These are phyloP conservation scores for Lolium perenne DNA, from an alignment of 176 grass and related monocot species.

Conservation along the genomic window DNA sequence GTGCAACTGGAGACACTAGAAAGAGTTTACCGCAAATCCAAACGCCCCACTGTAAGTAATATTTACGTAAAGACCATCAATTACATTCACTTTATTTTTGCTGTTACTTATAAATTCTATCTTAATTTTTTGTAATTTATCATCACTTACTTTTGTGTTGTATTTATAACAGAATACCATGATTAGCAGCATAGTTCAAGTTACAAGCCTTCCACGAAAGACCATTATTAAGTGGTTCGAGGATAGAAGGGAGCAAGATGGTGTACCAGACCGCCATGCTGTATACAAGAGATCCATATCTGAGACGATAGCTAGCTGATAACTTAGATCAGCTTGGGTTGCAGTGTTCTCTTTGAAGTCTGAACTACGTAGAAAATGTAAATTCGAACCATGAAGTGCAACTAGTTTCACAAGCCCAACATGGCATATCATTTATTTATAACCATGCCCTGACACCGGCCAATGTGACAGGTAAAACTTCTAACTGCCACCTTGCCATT, in stretches of 20 bases:
- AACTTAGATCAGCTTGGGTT: constrained; percentile 39
- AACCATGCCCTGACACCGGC: constrained; percentile 25
- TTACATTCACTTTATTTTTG: constrained; percentile 23
- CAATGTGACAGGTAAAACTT: constrained; percentile 59
- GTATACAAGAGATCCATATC: constrained; percentile 55
- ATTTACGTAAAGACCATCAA: constrained; percentile 28
- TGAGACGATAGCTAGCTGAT: constrained; percentile 56
- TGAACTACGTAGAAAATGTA: constrained; percentile 43
- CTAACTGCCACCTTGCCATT: constrained; percentile 46
- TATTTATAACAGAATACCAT: constrained; percentile 74
- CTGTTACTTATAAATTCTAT: neutral
- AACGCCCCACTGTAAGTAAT: constrained; percentile 80
- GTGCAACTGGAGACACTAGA: constrained; percentile 81
- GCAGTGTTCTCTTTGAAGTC: constrained; percentile 27
- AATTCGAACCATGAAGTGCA: constrained; percentile 43
- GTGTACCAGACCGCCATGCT: constrained; percentile 55
- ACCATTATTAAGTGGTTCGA: constrained; percentile 92
- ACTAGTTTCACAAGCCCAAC: constrained; percentile 24
- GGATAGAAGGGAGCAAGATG: constrained; percentile 77
- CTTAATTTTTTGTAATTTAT: constrained; percentile 25
- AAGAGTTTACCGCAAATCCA: constrained; percentile 76
- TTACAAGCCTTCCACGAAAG: constrained; percentile 86
- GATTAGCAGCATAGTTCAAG: constrained; percentile 90
- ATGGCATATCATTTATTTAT: constrained; percentile 40
- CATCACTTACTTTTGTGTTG: constrained; percentile 25